phyloP scores from a whole-genome alignment of 176 grass and related monocot species.

The Aegilops bicornis region DNA sequence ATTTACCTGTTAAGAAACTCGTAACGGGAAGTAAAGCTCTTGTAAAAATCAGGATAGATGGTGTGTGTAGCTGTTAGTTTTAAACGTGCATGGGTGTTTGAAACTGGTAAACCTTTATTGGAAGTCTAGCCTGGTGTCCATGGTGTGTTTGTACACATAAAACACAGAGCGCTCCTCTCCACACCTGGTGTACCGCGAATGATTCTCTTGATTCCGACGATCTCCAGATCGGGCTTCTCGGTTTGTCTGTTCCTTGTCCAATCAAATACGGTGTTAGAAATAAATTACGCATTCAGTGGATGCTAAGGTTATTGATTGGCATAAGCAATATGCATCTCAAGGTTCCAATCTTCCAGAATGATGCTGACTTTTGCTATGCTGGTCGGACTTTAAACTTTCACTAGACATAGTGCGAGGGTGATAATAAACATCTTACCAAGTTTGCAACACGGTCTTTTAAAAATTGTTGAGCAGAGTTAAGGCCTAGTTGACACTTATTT shows the following conservation, averaged over 20 bases:
- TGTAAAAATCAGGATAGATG: too few species aligned
- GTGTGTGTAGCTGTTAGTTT: too few species aligned
- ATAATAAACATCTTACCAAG: too few species aligned
- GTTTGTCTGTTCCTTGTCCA: constrained; percentile 17
- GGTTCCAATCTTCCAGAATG: not conserved
- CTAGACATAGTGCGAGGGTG: not conserved
- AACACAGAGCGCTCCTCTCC: constrained; percentile 55
- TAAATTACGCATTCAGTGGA: not conserved
- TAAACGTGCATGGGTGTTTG: too few species aligned
- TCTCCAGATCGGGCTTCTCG: constrained; percentile 30
- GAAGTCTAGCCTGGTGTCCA: constrained; percentile 32
- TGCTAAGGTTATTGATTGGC: not conserved
- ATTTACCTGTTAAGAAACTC: too few species aligned
- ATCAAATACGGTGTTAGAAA: not conserved
- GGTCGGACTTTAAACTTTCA: not conserved
- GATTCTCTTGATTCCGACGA: constrained; percentile 38
- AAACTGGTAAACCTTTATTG: too few species aligned
- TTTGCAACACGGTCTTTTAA: not conserved
- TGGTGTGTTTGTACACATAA: constrained; percentile 85
- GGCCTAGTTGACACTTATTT: not conserved
- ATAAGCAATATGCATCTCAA: too few species aligned
- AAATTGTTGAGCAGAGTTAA: not conserved
- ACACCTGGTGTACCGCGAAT: constrained; percentile 49
- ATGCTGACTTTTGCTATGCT: not conserved
- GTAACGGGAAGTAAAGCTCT: too few species aligned